Evolutionary conservation across 305 asterid species (phyloP).

Genomic region (Ilex paraguariensis): DNA sequence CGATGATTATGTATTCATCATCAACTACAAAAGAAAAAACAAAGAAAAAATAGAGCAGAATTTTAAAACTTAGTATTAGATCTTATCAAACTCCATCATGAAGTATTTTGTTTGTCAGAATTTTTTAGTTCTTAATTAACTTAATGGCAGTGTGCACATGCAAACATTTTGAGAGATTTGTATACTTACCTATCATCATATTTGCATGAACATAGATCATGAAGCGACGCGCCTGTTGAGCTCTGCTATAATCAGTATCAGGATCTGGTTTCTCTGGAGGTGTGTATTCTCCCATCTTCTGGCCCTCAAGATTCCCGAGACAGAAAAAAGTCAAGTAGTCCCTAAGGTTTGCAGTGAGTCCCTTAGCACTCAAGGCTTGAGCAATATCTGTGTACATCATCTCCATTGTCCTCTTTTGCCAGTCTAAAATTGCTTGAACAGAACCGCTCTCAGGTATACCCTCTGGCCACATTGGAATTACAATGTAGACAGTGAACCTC

Average conservation of each 20-base stretch:
- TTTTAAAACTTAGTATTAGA: no score
- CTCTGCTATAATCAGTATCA: conserved; percentile 54
- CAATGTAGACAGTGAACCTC: conserved; percentile 64
- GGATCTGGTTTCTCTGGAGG: conserved; percentile 66
- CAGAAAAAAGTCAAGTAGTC: conserved; percentile 84
- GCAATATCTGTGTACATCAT: conserved; percentile 82
- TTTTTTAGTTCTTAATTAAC: no score
- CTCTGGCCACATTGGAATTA: conserved; percentile 97
- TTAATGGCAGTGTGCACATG: no score
- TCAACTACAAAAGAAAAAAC: conserved; percentile 33
- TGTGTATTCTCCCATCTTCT: conserved; percentile 33
- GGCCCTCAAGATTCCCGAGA: conserved; percentile 72
- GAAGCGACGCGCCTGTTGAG: conserved; percentile 73
- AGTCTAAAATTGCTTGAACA: conserved; percentile 82
- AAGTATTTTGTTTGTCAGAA: no score
- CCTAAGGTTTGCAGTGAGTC: conserved; percentile 43
- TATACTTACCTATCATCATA: conserved; percentile 64
- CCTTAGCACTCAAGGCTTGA: conserved; percentile 43
- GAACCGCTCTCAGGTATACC: conserved; percentile 75
- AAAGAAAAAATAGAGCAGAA: not conserved
- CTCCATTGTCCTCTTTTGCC: conserved; percentile 94
- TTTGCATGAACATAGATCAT: conserved; percentile 95
- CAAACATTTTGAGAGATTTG: not conserved
- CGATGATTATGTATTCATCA: conserved; percentile 77
- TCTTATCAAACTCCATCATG: no score